A percentile compares a stretch with the other conserved stretches of the same genome.
Evolutionary conservation across 768 basidiomycete genomes (phyloP).

Genomic region (Rhizopogon rudus): DNA sequence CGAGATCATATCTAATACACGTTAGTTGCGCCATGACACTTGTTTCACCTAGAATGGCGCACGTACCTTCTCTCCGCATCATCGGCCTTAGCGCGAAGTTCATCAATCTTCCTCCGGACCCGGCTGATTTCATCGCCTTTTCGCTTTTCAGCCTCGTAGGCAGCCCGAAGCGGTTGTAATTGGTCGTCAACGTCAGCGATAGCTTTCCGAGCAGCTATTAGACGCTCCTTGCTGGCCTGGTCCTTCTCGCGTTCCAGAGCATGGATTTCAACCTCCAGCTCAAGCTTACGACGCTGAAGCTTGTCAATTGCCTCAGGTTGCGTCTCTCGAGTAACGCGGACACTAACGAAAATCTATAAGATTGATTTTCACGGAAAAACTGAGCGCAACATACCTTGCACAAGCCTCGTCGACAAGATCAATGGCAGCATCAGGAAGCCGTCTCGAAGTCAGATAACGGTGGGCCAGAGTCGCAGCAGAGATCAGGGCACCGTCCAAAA

Average conservation of each 20-base stretch:
- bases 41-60: background rate
- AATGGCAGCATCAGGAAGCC: constrained; percentile 83
- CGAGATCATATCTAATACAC: constrained; percentile 55
- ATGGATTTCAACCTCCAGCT: constrained; percentile 92
- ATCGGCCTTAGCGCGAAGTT: constrained; percentile 86
- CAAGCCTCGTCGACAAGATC: constrained; percentile 92
- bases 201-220: constrained; percentile 66
- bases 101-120: constrained; percentile 80
- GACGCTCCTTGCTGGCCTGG: constrained; percentile 77
- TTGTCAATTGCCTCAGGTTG: constrained; percentile 92
- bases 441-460: constrained; percentile 82
- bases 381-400: constrained; percentile 52
- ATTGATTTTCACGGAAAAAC: background rate
- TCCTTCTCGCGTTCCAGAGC: constrained; percentile 94
- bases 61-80: constrained; percentile 84
- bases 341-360: constrained; percentile 36
- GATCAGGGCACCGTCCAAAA: constrained; percentile 85
- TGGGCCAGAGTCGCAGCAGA: constrained; percentile 88
- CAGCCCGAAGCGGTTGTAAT: constrained; percentile 74
- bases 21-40: constrained; percentile 1
- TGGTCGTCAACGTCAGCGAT: constrained; percentile 84
- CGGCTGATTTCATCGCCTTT: constrained; percentile 76
- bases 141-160: constrained; percentile 84
- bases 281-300: constrained; percentile 81
- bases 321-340: constrained; percentile 91